Conservation (phyloP, 1,284 basidiomycete species). For the Pisolithus thermaeus region DNA sequence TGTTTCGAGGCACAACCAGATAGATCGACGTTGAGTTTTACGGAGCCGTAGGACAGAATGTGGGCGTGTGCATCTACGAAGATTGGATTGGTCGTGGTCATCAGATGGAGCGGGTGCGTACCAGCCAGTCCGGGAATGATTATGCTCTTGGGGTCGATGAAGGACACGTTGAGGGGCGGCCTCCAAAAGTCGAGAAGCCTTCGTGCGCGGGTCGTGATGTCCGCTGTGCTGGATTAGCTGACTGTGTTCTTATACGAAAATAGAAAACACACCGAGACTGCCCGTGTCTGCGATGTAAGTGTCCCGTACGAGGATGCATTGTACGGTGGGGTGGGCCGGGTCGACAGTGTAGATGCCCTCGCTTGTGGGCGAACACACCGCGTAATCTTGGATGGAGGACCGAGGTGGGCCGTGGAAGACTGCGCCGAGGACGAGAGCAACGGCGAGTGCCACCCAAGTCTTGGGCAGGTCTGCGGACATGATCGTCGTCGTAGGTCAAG, state of each 20-base stretch:
- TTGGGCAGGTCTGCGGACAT: background rate
- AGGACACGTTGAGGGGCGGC: constrained; percentile 33
- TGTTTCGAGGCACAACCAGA: constrained; percentile 50
- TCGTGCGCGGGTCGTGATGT: constrained; percentile 18
- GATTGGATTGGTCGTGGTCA: background rate
- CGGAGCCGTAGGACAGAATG: constrained; percentile 61
- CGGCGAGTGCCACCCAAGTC: background rate
- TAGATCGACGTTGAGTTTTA: constrained; percentile 60
- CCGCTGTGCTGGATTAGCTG: constrained; percentile 9
- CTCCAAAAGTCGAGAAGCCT: constrained; percentile 9
- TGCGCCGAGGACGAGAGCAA: constrained; percentile 13
- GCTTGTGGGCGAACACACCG: constrained; percentile 38
- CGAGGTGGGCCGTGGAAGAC: background rate
- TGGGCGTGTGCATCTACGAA: constrained; percentile 76
- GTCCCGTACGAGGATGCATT: constrained; percentile 65
- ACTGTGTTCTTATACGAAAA: background rate
- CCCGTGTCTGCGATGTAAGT: constrained; percentile 55
- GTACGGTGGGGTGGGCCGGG: constrained; percentile 37
- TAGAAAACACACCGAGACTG: constrained; percentile 37
- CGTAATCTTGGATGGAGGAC: constrained; percentile 26
- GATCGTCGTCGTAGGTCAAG: constrained; percentile 6
- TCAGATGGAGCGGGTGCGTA: constrained; percentile 19
- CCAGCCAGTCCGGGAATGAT: constrained; percentile 70
- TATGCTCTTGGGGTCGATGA: constrained; percentile 41
- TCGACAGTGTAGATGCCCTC: constrained; percentile 53